Base-by-base conservation (phyloP, 2,329 filamentous ascomycete genomes). In the Paraphoma sp. region DNA sequence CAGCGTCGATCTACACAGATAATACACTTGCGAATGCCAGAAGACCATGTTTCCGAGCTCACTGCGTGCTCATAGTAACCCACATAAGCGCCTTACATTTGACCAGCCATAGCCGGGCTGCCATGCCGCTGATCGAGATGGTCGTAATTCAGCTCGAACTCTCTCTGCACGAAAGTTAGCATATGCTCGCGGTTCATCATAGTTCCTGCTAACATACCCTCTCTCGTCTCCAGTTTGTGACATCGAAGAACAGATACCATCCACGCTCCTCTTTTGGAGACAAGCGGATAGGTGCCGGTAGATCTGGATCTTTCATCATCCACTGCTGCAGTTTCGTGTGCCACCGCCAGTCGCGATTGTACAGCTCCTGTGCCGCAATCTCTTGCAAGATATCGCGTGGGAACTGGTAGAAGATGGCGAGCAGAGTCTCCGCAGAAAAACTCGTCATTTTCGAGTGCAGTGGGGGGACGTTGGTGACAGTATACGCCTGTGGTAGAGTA, bases 361-460 rank as follows among this genome's bases (percentile, higher is more conserved):
- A 82, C 67, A 90, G 75, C 69, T 89, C 87, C 54, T 83, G 81
- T 7, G 87, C 87, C 6, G 87, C 87, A 45, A 87, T 78, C 68
- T 90, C 87, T 69, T 90, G 87, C 71, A 87, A 80, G 53, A 88
- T 82, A 67, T 89, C 87, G 56, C 85, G 80, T 12, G 87, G 86
- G 78, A 86, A 84, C 60, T 86, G 87, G 76, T 89, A 90, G 80
- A 90, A 90, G 57, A 89, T 88, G 69, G 86, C 87, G 70, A 90
- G 88, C 4, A 90, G 79, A 0, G 87, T 89, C 70, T 90, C 87
- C 61, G 86, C 82, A 42, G 81, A 83, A 72, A 88, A 87, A 52
- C 83, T 83, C 3, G 80, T 76, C 62, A 88, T 84, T 56, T 86
- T 85, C 46, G 80, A 79, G 52, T 84, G 81, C 17, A 89, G 77